Percentiles rank a stretch among this genome's conserved stretches.
Evolutionary conservation across 2,329 filamentous ascomycete species (phyloP).

Genomic region (Paramyrothecium sp.): DNA sequence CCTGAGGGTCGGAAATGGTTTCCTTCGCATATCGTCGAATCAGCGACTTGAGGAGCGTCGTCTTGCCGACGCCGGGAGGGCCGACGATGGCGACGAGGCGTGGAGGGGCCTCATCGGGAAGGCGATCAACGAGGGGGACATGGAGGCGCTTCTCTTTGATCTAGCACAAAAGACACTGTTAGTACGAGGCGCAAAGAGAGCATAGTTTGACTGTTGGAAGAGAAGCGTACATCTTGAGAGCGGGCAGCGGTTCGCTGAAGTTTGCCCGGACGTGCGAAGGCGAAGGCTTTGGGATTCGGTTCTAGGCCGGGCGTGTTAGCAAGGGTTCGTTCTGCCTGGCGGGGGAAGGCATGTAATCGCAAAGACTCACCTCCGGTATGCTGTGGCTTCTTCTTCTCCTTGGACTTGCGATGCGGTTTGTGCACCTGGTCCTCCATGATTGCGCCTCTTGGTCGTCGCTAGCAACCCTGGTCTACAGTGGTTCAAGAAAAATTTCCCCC

Average conservation of each 20-base stretch:
- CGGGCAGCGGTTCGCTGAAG: conserved; percentile 72
- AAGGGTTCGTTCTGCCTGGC: background rate
- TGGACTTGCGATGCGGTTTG: conserved; percentile 79
- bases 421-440: conserved; percentile 82
- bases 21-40: conserved; percentile 96
- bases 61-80: conserved; percentile 92
- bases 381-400: conserved; percentile 77
- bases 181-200: conserved; percentile 11
- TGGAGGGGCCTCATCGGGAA: conserved; percentile 93
- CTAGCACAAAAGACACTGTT: conserved; percentile 36
- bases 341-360: background rate
- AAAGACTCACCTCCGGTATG: conserved; percentile 52
- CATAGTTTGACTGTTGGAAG: background rate
- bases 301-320: conserved; percentile 40
- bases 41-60: conserved; percentile 90
- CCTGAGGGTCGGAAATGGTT: conserved; percentile 82
- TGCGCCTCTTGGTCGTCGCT: conserved; percentile 20
- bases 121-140: conserved; percentile 91
- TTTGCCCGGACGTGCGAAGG: conserved; percentile 77
- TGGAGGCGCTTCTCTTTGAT: conserved; percentile 95
- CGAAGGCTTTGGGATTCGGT: conserved; percentile 86
- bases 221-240: conserved; percentile 63
- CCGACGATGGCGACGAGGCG: conserved; percentile 92
- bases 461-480: conserved; percentile 8
- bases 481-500: conserved; percentile 3